Evolutionary conservation across 805 yeast species (phyloP).

Genomic region (Cyberlindnera saturnus): DNA sequence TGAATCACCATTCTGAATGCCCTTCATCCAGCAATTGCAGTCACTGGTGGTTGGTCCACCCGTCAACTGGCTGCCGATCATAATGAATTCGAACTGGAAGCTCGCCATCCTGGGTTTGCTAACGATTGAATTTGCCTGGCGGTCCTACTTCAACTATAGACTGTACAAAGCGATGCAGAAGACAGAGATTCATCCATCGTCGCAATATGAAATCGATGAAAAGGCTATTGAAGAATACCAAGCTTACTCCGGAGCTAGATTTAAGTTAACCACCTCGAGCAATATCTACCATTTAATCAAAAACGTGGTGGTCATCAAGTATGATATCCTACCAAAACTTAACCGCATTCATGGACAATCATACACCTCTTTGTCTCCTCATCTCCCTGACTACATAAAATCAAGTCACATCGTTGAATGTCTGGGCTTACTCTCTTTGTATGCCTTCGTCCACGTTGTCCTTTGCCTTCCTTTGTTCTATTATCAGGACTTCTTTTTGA

Average conservation of each 20-base stretch:
- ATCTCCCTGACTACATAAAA: slow-evolving; percentile 26
- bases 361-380: slow-evolving; percentile 22
- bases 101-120: slow-evolving; percentile 66
- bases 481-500: slow-evolving; percentile 80
- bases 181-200: slow-evolving; percentile 58
- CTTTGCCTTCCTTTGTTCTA: slow-evolving; percentile 62
- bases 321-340: slow-evolving; percentile 56
- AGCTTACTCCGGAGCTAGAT: slow-evolving; percentile 72
- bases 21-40: slow-evolving; percentile 33
- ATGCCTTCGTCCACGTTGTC: slow-evolving; percentile 44
- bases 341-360: slow-evolving; percentile 46
- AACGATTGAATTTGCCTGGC: slow-evolving; percentile 71
- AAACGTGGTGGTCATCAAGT: slow-evolving; percentile 52
- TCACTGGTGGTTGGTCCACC: slow-evolving; percentile 56
- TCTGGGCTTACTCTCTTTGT: slow-evolving; percentile 51
- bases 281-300: slow-evolving; percentile 46
- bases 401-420: slow-evolving; percentile 68
- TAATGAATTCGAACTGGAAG: slow-evolving; percentile 48
- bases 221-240: slow-evolving; percentile 75
- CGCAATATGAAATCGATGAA: slow-evolving; percentile 59
- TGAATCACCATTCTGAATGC: slow-evolving; percentile 8
- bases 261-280: slow-evolving; percentile 56
- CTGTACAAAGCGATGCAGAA: slow-evolving; percentile 64
- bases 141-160: slow-evolving; percentile 64
- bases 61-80: slow-evolving; percentile 33